Percentiles rank a stretch among this genome's conserved stretches.
Evolutionary conservation across 1,284 basidiomycete species (phyloP).

Genomic region (Pseudozyma tsukubaensis): DNA sequence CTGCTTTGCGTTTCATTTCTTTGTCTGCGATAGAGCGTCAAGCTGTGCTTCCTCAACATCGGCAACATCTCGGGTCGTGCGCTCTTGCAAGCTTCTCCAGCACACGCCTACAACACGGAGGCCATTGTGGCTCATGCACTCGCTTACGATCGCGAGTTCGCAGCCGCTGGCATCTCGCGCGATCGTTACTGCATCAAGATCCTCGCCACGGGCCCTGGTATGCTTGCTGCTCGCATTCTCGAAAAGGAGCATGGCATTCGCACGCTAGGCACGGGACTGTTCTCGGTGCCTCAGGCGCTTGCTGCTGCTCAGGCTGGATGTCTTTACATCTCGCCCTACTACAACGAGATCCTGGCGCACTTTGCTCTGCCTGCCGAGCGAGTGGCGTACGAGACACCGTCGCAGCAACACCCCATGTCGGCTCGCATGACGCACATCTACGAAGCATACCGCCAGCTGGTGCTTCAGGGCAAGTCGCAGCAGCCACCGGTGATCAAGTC

Average conservation of each 20-base stretch:
- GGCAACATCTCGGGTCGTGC: conserved; percentile 32
- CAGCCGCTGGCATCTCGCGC: conserved; percentile 18
- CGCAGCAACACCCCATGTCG: conserved; percentile 35
- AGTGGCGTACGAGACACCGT: conserved; percentile 23
- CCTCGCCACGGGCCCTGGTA: conserved; percentile 66
- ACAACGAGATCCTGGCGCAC: conserved; percentile 67
- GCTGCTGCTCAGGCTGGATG: conserved; percentile 67
- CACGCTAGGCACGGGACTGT: conserved; percentile 67
- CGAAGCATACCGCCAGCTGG: conserved; percentile 30
- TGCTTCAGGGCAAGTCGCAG: background rate
- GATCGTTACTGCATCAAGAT: conserved; percentile 69
- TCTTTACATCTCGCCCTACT: conserved; percentile 68
- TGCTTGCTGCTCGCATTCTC: conserved; percentile 59
- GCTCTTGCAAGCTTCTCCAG: conserved; percentile 29
- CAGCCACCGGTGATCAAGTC: conserved; percentile 33
- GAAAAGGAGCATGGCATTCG: conserved; percentile 61
- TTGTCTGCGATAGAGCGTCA: conserved; percentile 13
- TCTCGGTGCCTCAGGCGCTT: conserved; percentile 66
- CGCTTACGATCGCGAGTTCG: conserved; percentile 34
- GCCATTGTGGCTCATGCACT: conserved; percentile 30
- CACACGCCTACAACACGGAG: conserved; percentile 28
- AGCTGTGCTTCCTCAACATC: conserved; percentile 31
- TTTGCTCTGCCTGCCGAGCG: conserved; percentile 34
- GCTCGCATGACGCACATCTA: conserved; percentile 42
- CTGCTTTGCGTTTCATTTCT: too few species aligned